Evolutionary conservation across 768 basidiomycete genomes (phyloP), one percentile per base, ranked within the genome.

Genomic region (Tulasnella sp.): DNA sequence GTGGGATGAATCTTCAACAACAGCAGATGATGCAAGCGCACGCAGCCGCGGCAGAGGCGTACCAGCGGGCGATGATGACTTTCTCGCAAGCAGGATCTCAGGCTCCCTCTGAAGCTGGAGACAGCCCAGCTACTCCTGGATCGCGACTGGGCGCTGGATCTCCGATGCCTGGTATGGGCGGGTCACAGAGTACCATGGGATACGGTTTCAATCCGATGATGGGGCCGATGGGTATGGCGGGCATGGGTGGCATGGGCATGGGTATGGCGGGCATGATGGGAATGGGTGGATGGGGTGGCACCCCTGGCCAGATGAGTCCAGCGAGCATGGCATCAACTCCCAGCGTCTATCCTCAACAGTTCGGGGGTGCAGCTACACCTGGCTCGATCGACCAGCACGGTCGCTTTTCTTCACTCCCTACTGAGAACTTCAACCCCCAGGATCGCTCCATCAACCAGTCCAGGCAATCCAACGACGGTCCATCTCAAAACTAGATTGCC

Each of bases 1-100:
- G 66, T 63, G 60, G 60, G 7, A 49, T 46, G 42, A 57, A 54
- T 9, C 68, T 70, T 68, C 75, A 77, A 72, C 68, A 74, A 0
- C 61, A 73, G 68, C 87, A 88, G 65, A 80, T 90, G 81, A 85
- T 86, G 66, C 88, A 87, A 3, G 88, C 90, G 15, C 66, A 68
- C 19, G 85, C 87, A 66, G 86, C 86, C 5, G 82, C 78, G 0
- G 75, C 84, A 34, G 85, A 88, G 65, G 89, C 90, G 0, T 92
- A 91, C 70, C 89, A 90, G 22, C 66, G 62, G 38, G 66, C 68
- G 34, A 67, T 68, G 66, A 66, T 68, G 59, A 43, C 63, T n/a
- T 66, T 67, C 62, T 66, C 65, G 9, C 66, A 67, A 60, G 66
- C 66, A 8, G 68, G 68, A 15, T 68, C 68, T 5, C 59, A 61